These are phyloP conservation scores for Helicocarpus griseus DNA, from an alignment of 2,329 filamentous ascomycete species.

Conservation along the genomic window DNA sequence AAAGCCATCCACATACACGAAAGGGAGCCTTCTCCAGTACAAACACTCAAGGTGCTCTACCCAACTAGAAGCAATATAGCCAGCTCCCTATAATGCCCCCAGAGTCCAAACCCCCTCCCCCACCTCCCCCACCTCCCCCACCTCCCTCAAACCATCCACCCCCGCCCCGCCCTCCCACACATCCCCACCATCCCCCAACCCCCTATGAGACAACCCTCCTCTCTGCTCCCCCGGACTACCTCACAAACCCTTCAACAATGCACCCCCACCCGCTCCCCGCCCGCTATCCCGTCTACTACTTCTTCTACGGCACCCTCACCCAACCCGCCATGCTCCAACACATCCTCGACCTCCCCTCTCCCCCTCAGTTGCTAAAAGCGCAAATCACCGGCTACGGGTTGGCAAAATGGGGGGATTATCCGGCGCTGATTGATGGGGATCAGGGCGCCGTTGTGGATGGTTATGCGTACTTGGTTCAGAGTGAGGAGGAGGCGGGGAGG, in stretches of 20 bases:
- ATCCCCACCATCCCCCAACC: slow-evolving; percentile 4
- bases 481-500: slow-evolving; percentile 1
- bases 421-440: slow-evolving; percentile 6
- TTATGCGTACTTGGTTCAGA: background rate
- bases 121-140: slow-evolving; percentile 6
- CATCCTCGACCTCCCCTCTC: slow-evolving; percentile 2
- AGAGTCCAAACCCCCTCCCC: background rate
- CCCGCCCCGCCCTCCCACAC: slow-evolving; percentile 7
- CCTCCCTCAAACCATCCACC: background rate
- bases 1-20: no score
- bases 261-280: background rate
- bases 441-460: background rate
- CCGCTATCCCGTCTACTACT: slow-evolving; percentile 4
- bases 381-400: slow-evolving; percentile 6
- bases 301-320: slow-evolving; percentile 11
- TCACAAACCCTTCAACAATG: background rate
- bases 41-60: no score
- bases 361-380: background rate
- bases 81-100: background rate
- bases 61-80: slow-evolving; percentile 2
- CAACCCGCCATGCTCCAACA: slow-evolving; percentile 3
- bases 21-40: no score
- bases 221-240: background rate
- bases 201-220: background rate
- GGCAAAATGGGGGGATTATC: slow-evolving; percentile 8